A percentile compares a stretch with the other conserved stretches of the same genome.
phyloP scores from a whole-genome alignment of 148 eudicot species.

The Arctostaphylos glauca region DNA sequence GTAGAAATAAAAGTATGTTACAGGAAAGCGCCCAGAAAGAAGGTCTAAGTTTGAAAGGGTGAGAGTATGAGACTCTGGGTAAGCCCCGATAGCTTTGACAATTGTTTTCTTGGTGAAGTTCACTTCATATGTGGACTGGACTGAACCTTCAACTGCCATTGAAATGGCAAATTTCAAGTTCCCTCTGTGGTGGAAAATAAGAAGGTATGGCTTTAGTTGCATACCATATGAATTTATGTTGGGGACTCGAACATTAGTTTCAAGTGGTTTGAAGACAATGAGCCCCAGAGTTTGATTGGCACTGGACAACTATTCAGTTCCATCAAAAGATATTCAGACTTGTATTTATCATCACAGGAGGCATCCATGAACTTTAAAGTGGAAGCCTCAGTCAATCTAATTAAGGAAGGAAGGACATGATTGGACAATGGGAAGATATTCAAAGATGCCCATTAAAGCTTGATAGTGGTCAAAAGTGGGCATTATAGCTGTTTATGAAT shows the following conservation, averaged over 20 bases:
- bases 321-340: background rate
- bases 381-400: background rate
- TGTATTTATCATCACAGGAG: background rate
- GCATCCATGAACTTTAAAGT: background rate
- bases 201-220: constrained; percentile 9
- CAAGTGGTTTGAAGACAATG: background rate
- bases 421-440: background rate
- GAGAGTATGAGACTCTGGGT: constrained; percentile 20
- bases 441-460: constrained; percentile 16
- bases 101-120: constrained; percentile 24
- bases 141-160: constrained; percentile 18
- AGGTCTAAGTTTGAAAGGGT: constrained; percentile 39
- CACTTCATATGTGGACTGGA: constrained; percentile 16
- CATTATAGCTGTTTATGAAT: constrained; percentile 4
- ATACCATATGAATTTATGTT: background rate
- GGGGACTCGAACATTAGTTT: too few relatives aligned
- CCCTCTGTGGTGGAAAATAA: background rate
- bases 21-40: constrained; percentile 35
- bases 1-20: constrained; percentile 37
- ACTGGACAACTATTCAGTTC: background rate
- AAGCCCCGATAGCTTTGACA: constrained; percentile 18
- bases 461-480: constrained; percentile 13
- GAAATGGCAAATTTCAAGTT: background rate
- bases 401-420: background rate
- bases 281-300: background rate